Evolutionary conservation across 805 yeast species (phyloP).

Genomic region (Candida corydali): DNA sequence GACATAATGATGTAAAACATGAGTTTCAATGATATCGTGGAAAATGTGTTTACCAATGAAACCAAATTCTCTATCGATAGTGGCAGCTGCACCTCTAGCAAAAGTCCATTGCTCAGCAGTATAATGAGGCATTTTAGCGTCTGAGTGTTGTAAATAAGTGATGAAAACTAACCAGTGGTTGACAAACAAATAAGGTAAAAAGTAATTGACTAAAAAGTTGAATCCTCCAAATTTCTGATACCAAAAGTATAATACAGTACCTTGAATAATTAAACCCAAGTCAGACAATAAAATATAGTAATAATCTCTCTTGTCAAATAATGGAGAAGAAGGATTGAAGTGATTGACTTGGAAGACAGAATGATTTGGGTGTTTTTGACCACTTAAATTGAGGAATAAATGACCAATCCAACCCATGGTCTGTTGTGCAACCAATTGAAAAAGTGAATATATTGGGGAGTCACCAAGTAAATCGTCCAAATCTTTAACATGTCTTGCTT

Average conservation of each 20-base stretch:
- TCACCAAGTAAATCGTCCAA: conserved; percentile 64
- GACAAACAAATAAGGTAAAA: conserved; percentile 71
- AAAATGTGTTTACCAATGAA: conserved; percentile 72
- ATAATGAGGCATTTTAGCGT: conserved; percentile 76
- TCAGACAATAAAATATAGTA: conserved; percentile 71
- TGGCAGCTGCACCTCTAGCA: conserved; percentile 88
- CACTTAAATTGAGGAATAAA: conserved; percentile 68
- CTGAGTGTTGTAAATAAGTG: conserved; percentile 82
- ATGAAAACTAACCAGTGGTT: conserved; percentile 90
- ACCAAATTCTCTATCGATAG: conserved; percentile 81
- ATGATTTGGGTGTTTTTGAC: conserved; percentile 54
- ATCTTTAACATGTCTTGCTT: conserved; percentile 28
- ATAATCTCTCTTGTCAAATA: conserved; percentile 70
- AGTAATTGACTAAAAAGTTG: conserved; percentile 64
- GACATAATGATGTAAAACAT: conserved; percentile 80
- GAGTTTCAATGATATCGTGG: conserved; percentile 90
- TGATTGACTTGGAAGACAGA: conserved; percentile 54
- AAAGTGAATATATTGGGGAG: conserved; percentile 65
- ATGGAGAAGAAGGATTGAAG: conserved; percentile 68
- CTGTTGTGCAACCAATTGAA: conserved; percentile 60
- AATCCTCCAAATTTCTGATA: conserved; percentile 58
- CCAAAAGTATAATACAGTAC: conserved; percentile 55
- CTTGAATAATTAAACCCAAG: conserved; percentile 59
- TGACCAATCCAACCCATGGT: conserved; percentile 72
- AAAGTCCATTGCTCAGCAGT: conserved; percentile 73